Percentiles rank a stretch among this genome's conserved stretches.
These are phyloP conservation scores for Vinca major DNA, from an alignment of 305 asterid species.

Conservation along the genomic window DNA sequence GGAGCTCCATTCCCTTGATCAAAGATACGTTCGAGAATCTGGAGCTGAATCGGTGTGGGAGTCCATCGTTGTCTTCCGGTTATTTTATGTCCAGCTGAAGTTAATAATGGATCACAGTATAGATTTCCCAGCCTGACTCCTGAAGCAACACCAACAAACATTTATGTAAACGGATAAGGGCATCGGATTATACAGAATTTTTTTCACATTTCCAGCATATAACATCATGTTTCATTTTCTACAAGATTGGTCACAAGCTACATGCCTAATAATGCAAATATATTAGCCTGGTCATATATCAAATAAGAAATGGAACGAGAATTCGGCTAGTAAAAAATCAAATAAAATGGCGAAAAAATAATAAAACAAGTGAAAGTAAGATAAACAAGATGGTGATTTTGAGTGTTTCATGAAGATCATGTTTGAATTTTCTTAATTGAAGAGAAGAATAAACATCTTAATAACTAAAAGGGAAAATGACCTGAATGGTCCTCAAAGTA, in stretches of 20 bases:
- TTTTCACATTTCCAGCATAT: too few relatives aligned
- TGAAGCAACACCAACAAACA: slow-evolving; percentile 22
- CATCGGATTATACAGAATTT: too few relatives aligned
- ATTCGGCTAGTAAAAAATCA: background rate
- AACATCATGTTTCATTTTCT: background rate
- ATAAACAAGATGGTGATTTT: too few relatives aligned
- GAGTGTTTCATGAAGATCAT: too few relatives aligned
- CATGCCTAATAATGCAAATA: too few relatives aligned
- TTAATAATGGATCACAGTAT: slow-evolving; percentile 58
- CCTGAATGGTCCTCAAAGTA: too few relatives aligned
- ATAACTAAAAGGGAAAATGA: too few relatives aligned
- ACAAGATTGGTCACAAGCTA: too few relatives aligned
- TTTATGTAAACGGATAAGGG: background rate
- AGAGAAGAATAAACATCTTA: too few relatives aligned
- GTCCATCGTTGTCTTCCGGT: slow-evolving; percentile 97
- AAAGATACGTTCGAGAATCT: slow-evolving; percentile 74
- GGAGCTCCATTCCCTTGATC: slow-evolving; percentile 96
- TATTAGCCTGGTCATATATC: too few relatives aligned
- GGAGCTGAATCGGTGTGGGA: slow-evolving; percentile 90
- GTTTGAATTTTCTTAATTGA: too few relatives aligned
- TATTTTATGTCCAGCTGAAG: slow-evolving; percentile 71
- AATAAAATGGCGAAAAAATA: background rate
- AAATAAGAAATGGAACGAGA: background rate
- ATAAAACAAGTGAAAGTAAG: too few relatives aligned
- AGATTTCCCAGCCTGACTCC: slow-evolving; percentile 80